phyloP scores from a whole-genome alignment of 495 filamentous ascomycete genomes.

The Viridothelium virens region DNA sequence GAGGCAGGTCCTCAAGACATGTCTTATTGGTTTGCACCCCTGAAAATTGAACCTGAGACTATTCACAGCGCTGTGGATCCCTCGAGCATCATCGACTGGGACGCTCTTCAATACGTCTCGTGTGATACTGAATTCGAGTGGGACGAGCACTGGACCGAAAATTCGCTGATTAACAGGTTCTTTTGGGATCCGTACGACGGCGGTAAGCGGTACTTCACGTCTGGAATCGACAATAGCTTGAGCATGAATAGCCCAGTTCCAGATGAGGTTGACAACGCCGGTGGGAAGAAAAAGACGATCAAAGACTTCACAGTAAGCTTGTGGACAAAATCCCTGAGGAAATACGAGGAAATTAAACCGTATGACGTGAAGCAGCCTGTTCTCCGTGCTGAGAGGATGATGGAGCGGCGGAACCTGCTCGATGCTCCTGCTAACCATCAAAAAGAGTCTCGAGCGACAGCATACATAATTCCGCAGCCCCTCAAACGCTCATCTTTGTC shows the following conservation, averaged over 20 bases:
- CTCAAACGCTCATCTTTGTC: slow-evolving; percentile 71
- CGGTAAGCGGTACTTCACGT: slow-evolving; percentile 51
- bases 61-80: slow-evolving; percentile 12
- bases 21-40: slow-evolving; percentile 78
- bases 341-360: slow-evolving; percentile 29
- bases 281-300: slow-evolving; percentile 51
- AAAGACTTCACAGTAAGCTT: slow-evolving; percentile 57
- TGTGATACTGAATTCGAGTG: slow-evolving; percentile 49
- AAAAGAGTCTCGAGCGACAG: slow-evolving; percentile 36
- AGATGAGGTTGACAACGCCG: slow-evolving; percentile 38
- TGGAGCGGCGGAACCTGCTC: slow-evolving; percentile 72
- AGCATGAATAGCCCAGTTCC: slow-evolving; percentile 52
- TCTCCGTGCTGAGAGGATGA: slow-evolving; percentile 60
- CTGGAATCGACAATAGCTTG: slow-evolving; percentile 38
- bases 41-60: slow-evolving; percentile 16
- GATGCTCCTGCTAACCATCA: slow-evolving; percentile 51
- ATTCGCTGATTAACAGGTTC: slow-evolving; percentile 56
- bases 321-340: slow-evolving; percentile 42
- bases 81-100: slow-evolving; percentile 56
- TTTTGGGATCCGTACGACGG: slow-evolving; percentile 71
- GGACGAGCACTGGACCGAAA: slow-evolving; percentile 44
- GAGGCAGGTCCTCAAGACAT: slow-evolving; percentile 54
- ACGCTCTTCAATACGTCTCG: slow-evolving; percentile 46
- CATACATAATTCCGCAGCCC: slow-evolving; percentile 52
- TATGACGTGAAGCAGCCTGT: slow-evolving; percentile 67